Percentiles rank a stretch among this genome's conserved stretches.
Evolutionary conservation across 345 rosid genomes (phyloP).

Genomic region (Salix purpurea): DNA sequence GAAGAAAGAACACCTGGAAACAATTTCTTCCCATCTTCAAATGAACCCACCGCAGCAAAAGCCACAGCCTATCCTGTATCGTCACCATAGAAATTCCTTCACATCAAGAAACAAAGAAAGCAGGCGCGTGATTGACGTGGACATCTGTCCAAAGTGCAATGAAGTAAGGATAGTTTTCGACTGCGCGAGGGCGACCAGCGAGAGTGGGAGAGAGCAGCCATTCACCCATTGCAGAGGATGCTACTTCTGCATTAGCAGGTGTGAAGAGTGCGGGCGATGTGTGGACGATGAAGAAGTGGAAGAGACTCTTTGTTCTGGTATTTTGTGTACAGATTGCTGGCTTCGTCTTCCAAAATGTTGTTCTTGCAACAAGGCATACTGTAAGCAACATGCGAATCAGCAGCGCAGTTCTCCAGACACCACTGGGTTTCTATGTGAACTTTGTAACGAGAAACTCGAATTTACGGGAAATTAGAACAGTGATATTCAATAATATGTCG

Average conservation of each 20-base stretch:
- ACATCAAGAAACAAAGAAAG: background rate
- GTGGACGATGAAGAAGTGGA: slow-evolving; percentile 38
- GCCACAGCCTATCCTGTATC: slow-evolving; percentile 20
- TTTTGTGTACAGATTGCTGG: slow-evolving; percentile 67
- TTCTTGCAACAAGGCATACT: slow-evolving; percentile 67
- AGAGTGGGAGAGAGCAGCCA: slow-evolving; percentile 11
- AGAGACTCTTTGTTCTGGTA: slow-evolving; percentile 48
- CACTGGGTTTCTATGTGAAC: slow-evolving; percentile 51
- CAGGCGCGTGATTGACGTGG: slow-evolving; percentile 40
- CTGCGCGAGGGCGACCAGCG: slow-evolving; percentile 53
- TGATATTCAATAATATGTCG: no score
- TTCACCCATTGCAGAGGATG: slow-evolving; percentile 51
- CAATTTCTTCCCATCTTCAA: slow-evolving; percentile 33
- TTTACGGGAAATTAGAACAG: no score
- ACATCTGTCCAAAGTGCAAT: slow-evolving; percentile 59
- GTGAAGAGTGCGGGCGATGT: slow-evolving; percentile 63
- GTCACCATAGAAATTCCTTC: slow-evolving; percentile 9
- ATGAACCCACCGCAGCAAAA: slow-evolving; percentile 1
- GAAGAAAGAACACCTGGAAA: slow-evolving; percentile 44
- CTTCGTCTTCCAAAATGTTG: slow-evolving; percentile 63
- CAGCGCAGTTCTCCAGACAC: slow-evolving; percentile 13
- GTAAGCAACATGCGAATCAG: slow-evolving; percentile 35
- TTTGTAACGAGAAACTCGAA: slow-evolving; percentile 37
- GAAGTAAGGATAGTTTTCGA: slow-evolving; percentile 50
- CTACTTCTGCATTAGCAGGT: slow-evolving; percentile 52